Percentiles rank a stretch among this genome's conserved stretches.
These are phyloP conservation scores for Cutaneotrichosporon dermatis DNA, from an alignment of 1,284 basidiomycete species.

Conservation along the genomic window DNA sequence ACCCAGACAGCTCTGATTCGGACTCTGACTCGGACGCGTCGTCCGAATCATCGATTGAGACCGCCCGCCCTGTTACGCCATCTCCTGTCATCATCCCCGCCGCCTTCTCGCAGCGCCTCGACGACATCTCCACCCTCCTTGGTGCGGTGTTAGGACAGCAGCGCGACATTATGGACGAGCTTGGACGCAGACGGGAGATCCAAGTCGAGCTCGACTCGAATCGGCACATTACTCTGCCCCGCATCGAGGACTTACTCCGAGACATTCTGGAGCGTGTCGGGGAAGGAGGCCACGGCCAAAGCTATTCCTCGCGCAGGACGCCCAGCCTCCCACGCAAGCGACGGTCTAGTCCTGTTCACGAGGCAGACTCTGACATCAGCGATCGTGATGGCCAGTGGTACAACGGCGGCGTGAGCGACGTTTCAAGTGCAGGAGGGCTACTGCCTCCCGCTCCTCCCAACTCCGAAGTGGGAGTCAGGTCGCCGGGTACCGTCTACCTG, in stretches of 20 bases:
- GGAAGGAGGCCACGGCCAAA: neutral
- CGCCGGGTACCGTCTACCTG: constrained; percentile 6
- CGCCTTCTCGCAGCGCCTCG: constrained; percentile 26
- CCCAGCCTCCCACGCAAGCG: neutral
- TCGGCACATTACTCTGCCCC: constrained; percentile 19
- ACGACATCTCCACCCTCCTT: constrained; percentile 37
- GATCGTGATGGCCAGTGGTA: constrained; percentile 31
- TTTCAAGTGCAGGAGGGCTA: constrained; percentile 29
- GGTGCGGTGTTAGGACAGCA: constrained; percentile 39
- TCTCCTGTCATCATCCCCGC: constrained; percentile 30
- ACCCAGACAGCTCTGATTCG: neutral
- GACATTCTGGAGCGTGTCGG: constrained; percentile 24
- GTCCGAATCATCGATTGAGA: constrained; percentile 28
- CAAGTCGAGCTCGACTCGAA: constrained; percentile 4
- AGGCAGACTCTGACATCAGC: neutral
- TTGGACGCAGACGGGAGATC: constrained; percentile 12
- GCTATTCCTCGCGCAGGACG: neutral
- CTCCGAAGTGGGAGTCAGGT: constrained; percentile 12
- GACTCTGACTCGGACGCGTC: constrained; percentile 18
- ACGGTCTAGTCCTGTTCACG: neutral
- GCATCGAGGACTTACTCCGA: constrained; percentile 41
- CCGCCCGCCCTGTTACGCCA: constrained; percentile 40
- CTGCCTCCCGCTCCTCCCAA: constrained; percentile 35
- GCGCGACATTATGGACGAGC: constrained; percentile 31
- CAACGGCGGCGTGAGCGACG: constrained; percentile 27